phyloP scores from a whole-genome alignment of 306 rosid species.

The Fragaria iinumae region DNA sequence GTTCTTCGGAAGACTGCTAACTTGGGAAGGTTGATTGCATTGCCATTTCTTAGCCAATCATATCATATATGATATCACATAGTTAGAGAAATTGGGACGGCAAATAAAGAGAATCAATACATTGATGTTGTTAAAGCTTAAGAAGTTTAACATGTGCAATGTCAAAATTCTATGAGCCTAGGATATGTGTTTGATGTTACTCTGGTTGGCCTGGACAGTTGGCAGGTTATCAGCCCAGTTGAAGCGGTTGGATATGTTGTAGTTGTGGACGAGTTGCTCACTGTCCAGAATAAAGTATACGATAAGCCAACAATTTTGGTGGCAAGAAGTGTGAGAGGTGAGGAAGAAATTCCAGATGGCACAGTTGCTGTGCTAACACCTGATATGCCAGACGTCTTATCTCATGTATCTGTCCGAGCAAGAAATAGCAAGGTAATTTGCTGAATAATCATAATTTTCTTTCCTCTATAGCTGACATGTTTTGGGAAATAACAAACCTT shows the following conservation, averaged over 20 bases:
- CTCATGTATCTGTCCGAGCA: conserved; percentile 99
- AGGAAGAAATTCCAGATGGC: conserved; percentile 99
- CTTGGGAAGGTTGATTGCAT: conserved; percentile 75
- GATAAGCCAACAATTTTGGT: conserved; percentile 86
- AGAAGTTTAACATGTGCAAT: not conserved
- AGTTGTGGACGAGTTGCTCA: conserved; percentile 84
- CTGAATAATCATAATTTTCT: conserved; percentile 22
- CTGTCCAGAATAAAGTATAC: conserved; percentile 82
- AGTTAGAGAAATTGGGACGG: not conserved
- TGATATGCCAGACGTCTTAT: conserved; percentile 97
- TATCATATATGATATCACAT: conserved; percentile 23
- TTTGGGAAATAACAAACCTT: conserved; percentile 16
- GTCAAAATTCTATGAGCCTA: not conserved
- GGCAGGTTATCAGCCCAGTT: conserved; percentile 98
- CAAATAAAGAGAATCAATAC: not conserved
- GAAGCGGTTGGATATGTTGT: conserved; percentile 85
- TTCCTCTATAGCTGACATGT: not conserved
- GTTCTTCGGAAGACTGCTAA: conserved; percentile 87
- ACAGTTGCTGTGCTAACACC: conserved; percentile 96
- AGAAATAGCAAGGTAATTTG: conserved; percentile 83
- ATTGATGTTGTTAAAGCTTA: not conserved
- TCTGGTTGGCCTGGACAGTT: conserved; percentile 57
- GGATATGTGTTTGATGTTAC: conserved; percentile 30
- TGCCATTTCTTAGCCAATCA: conserved; percentile 21
- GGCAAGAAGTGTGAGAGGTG: conserved; percentile 85